Conservation (phyloP, 2,329 filamentous ascomycete genomes). For the Venturia pyrina region DNA sequence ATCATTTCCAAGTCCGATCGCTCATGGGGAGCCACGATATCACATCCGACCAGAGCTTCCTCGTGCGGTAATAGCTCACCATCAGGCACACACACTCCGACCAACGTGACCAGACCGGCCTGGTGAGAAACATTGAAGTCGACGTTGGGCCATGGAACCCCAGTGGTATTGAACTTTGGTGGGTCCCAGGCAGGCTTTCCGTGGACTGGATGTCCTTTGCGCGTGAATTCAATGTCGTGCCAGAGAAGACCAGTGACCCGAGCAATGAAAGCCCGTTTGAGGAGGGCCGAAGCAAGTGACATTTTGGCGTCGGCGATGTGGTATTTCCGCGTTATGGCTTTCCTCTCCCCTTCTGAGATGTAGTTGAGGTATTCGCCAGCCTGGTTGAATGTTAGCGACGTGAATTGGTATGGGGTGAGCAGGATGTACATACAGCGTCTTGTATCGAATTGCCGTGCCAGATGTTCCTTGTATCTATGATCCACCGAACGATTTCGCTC, state of each 20-base stretch:
- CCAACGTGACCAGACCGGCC: constrained; percentile 60
- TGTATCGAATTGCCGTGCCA: constrained; percentile 38
- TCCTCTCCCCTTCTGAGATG: constrained; percentile 43
- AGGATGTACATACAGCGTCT: constrained; percentile 22
- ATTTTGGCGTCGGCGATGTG: constrained; percentile 65
- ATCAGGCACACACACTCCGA: constrained; percentile 35
- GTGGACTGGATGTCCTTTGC: constrained; percentile 41
- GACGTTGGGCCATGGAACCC: constrained; percentile 23
- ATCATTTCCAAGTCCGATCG: constrained; percentile 51
- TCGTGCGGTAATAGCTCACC: constrained; percentile 10
- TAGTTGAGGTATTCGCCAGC: constrained; percentile 33
- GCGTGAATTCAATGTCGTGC: constrained; percentile 46
- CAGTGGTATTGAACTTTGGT: constrained; percentile 24
- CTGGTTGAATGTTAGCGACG: constrained; percentile 17
- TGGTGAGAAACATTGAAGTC: constrained; percentile 76
- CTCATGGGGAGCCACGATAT: constrained; percentile 68
- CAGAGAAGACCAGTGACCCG: constrained; percentile 50
- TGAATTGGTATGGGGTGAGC: neutral
- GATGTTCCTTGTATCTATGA: constrained; percentile 37
- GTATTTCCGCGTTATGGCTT: constrained; percentile 50
- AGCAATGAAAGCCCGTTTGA: constrained; percentile 62
- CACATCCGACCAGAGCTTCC: constrained; percentile 47
- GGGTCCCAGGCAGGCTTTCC: constrained; percentile 42
- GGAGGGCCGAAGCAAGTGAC: constrained; percentile 58
- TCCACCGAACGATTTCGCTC: constrained; percentile 26